Percentiles rank a stretch among this genome's conserved stretches.
Conservation (phyloP, 106 monocot genomes). For the Vanilla planifolia region DNA sequence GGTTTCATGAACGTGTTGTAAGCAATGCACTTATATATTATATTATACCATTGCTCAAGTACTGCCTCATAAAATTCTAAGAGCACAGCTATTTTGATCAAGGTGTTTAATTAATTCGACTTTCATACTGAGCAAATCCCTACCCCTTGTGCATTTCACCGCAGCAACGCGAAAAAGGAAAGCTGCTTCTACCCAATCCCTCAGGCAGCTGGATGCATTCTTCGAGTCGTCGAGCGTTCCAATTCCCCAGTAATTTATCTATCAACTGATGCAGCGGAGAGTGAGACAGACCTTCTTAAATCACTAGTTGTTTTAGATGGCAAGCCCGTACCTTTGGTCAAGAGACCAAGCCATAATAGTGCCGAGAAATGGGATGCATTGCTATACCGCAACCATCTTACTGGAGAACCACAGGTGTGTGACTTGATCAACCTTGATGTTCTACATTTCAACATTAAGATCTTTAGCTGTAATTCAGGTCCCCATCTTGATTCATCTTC, state of each 20-base stretch:
- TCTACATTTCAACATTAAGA: neutral
- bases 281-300: conserved; percentile 80
- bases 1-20: too few species aligned
- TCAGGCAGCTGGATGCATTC: conserved; percentile 85
- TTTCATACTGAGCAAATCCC: too few species aligned
- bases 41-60: too few species aligned
- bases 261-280: conserved; percentile 90
- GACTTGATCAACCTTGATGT: too few species aligned
- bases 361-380: conserved; percentile 96
- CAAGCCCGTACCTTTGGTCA: conserved; percentile 59
- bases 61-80: too few species aligned
- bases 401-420: conserved; percentile 68
- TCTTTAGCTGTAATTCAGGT: neutral
- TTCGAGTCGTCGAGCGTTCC: conserved; percentile 48
- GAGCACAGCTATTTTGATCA: too few species aligned
- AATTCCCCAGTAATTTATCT: conserved; percentile 78
- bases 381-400: conserved; percentile 73
- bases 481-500: neutral
- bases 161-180: conserved; percentile 75
- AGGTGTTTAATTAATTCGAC: too few species aligned
- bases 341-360: conserved; percentile 56
- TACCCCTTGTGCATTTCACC: neutral
- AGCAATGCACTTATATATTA: too few species aligned
- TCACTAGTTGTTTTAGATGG: conserved; percentile 49
- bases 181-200: conserved; percentile 95